Evolutionary conservation across 208 protist genomes (phyloP).

Genomic region (Trypanosomatidae sp.): DNA sequence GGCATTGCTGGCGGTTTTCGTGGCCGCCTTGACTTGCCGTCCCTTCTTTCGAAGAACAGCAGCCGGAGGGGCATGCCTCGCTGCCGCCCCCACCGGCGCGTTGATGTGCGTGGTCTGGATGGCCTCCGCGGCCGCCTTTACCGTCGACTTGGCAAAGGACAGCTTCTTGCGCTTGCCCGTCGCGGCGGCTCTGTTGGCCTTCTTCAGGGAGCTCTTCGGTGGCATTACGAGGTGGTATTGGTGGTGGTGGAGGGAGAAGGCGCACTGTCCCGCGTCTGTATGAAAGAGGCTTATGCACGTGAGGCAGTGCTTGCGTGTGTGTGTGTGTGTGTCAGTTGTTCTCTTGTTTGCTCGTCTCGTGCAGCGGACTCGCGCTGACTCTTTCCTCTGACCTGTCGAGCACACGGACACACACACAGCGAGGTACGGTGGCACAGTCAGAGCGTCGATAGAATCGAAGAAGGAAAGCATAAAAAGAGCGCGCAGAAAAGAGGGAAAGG

Average conservation of each 20-base stretch:
- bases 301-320: neutral
- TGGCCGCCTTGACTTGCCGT: neutral
- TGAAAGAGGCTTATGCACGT: neutral
- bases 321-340: neutral
- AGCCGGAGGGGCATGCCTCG: neutral
- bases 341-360: neutral
- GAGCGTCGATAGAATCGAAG: neutral
- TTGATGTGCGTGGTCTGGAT: slow-evolving; percentile 29
- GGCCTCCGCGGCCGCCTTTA: slow-evolving; percentile 19
- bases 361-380: neutral
- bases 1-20: neutral
- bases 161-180: slow-evolving; percentile 33
- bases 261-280: neutral
- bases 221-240: slow-evolving; percentile 12
- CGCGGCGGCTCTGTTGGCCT: slow-evolving; percentile 4
- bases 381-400: neutral
- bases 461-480: too few relatives aligned
- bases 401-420: neutral
- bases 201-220: slow-evolving; percentile 22
- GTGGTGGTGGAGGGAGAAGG: neutral
- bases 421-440: too few relatives aligned
- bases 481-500: neutral
- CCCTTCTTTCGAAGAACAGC: slow-evolving; percentile 6
- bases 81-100: slow-evolving; percentile 4
- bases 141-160: slow-evolving; percentile 21